Conservation (phyloP, 2,329 filamentous ascomycete species). For the Diaporthe caulivora region DNA sequence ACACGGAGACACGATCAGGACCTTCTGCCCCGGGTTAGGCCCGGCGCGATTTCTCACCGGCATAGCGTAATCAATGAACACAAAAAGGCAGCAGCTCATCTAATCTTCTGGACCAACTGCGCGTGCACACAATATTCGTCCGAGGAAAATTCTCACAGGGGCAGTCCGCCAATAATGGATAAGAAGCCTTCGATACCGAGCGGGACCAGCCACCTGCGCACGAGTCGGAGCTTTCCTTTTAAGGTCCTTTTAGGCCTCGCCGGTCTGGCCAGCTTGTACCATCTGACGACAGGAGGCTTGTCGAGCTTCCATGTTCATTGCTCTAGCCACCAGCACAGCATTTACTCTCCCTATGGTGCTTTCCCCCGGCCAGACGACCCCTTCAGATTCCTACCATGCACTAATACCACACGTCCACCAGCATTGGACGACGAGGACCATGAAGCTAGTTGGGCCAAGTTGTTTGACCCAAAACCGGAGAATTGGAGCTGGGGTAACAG, state of each 20-base stretch:
- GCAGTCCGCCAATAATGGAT: not conserved
- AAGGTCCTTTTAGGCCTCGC: constrained; percentile 14
- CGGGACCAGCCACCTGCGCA: not conserved
- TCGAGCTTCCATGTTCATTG: not conserved
- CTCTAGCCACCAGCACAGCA: constrained; percentile 12
- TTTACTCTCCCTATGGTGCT: constrained; percentile 46
- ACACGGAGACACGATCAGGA: not conserved
- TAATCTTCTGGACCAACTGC: not conserved
- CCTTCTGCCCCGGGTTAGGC: not conserved
- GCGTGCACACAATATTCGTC: not conserved
- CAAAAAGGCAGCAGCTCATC: not conserved
- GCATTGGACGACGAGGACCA: constrained; percentile 54
- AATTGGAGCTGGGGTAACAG: constrained; percentile 61
- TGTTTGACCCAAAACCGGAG: constrained; percentile 58
- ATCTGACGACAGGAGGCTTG: not conserved
- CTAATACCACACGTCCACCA: constrained; percentile 54
- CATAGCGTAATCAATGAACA: not conserved
- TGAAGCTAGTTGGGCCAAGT: constrained; percentile 53
- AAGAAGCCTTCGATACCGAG: not conserved
- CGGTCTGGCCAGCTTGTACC: constrained; percentile 28
- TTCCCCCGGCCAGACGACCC: constrained; percentile 59
- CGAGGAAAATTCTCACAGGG: too few relatives aligned
- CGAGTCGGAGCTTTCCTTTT: constrained; percentile 6
- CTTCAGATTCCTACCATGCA: constrained; percentile 63
- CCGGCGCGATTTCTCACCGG: constrained; percentile 9